Base-by-base conservation (phyloP, 768 basidiomycete species). In the Sporobolomyces pararoseus region DNA sequence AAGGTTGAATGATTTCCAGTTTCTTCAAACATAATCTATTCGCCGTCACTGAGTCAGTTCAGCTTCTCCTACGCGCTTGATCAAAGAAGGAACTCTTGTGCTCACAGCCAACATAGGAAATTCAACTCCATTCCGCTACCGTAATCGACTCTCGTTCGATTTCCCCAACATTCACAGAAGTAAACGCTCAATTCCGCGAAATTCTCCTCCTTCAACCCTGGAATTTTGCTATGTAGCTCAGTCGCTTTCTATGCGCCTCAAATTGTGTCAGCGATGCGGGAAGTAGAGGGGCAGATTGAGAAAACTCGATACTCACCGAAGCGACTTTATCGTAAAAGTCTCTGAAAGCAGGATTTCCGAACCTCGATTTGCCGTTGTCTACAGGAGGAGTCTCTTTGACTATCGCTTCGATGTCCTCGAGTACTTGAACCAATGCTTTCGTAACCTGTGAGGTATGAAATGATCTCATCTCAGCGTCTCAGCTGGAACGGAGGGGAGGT, bases 61-160 rank as follows among this genome's bases (percentile, higher is more conserved):
- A 50, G 16, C 49, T 50, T 23, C 27, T 27, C 27, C 42, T 19
- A 29, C 27, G 32, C n/a, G n/a, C n/a, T n/a, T n/a, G n/a, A n/a
- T n/a, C n/a, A n/a, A n/a, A 9, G 5, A 14, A 16, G 51, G 4
- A 52, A 44, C 35, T 35, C 42, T 46, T 29, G 46, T 29, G 82
- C 91, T 74, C 78, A 96, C 94, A 98, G 78, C 93, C 93, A 97
- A 76, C 94, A 97, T 4, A 98, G 68, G 77, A 97, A 99, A 80
- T 97, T 95, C 51, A 98, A 83, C 78, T 99, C 96, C 95, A 98
- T 98, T 19, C 96, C 96, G 76, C 93, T 96, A n/a, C 96, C 96
- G 80, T 99, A 99, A 80, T 99, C 96, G 63, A 99, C 92, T 13
- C 96, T 83, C 55, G 88, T 85, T 34, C 89, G 82, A 78, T 89